Evolutionary conservation across 228 moss, liverwort and hornwort species (phyloP).

Genomic region (Sphagnum fallax): DNA sequence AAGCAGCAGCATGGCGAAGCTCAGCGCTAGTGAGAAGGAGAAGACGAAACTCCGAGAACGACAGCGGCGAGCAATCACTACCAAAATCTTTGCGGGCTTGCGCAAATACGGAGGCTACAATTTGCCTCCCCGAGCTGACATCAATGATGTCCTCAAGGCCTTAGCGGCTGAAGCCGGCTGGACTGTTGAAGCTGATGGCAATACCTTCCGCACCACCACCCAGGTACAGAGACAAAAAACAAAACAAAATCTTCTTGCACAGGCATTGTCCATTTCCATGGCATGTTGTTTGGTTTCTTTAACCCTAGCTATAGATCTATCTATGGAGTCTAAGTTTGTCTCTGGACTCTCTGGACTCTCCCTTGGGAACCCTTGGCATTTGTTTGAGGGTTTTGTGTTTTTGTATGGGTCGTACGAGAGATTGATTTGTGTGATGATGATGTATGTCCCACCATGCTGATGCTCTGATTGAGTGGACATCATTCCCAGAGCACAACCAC

Average conservation of each 20-base stretch:
- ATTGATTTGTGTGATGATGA: no score
- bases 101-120: conserved; percentile 23
- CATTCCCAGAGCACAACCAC: no score
- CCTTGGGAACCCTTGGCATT: no score
- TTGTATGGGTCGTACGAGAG: no score
- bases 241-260: no score
- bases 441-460: no score
- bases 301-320: no score
- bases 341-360: no score
- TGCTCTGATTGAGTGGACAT: not conserved
- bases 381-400: no score
- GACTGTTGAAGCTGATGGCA: conserved; percentile 21
- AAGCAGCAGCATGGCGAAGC: conserved; percentile 18
- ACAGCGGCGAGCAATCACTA: conserved; percentile 21
- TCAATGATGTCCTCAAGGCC: conserved; percentile 21
- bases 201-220: conserved; percentile 4
- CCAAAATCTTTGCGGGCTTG: conserved; percentile 20
- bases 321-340: no score
- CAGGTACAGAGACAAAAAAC: not conserved
- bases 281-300: no score
- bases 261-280: no score
- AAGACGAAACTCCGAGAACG: conserved; percentile 23
- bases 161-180: conserved; percentile 21
- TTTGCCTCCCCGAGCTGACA: conserved; percentile 20
- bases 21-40: conserved; percentile 25